phyloP scores from a whole-genome alignment of 345 rosid species.

The Syzygium jambos region DNA sequence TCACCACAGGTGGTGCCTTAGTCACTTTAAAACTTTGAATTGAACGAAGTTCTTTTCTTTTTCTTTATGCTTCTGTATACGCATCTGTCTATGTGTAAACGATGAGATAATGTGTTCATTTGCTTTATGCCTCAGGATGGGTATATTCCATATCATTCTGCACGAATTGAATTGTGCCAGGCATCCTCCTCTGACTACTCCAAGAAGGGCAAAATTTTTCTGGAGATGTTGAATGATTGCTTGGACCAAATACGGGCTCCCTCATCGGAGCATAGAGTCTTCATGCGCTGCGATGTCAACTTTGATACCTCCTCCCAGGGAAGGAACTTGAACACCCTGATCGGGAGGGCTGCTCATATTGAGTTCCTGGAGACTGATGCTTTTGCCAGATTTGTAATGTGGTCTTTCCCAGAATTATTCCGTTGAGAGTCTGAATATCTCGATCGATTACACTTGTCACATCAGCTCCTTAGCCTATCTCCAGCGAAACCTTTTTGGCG shows the following conservation, averaged over 20 bases:
- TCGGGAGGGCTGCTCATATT: constrained; percentile 93
- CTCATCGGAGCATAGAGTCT: constrained; percentile 45
- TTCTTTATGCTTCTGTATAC: background rate
- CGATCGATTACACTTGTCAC: background rate
- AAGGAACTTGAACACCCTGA: constrained; percentile 70
- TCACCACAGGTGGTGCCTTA: constrained; percentile 74
- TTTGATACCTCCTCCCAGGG: constrained; percentile 70
- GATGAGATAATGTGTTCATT: background rate
- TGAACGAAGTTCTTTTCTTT: background rate
- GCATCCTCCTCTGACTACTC: constrained; percentile 77
- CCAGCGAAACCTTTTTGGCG: background rate
- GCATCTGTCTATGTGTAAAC: background rate
- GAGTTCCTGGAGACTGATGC: constrained; percentile 87
- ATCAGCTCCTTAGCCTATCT: background rate
- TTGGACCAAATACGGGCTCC: constrained; percentile 92
- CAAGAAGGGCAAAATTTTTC: constrained; percentile 61
- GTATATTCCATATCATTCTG: constrained; percentile 96
- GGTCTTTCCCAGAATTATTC: constrained; percentile 84
- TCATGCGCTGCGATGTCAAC: constrained; percentile 91
- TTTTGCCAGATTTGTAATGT: constrained; percentile 82
- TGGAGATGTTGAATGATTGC: constrained; percentile 91
- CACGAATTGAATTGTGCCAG: constrained; percentile 77
- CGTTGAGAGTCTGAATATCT: constrained; percentile 13
- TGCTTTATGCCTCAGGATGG: constrained; percentile 57
- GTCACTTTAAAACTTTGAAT: background rate